phyloP scores from a whole-genome alignment of 257 asterid species.

The Solanum bulbocastanum region DNA sequence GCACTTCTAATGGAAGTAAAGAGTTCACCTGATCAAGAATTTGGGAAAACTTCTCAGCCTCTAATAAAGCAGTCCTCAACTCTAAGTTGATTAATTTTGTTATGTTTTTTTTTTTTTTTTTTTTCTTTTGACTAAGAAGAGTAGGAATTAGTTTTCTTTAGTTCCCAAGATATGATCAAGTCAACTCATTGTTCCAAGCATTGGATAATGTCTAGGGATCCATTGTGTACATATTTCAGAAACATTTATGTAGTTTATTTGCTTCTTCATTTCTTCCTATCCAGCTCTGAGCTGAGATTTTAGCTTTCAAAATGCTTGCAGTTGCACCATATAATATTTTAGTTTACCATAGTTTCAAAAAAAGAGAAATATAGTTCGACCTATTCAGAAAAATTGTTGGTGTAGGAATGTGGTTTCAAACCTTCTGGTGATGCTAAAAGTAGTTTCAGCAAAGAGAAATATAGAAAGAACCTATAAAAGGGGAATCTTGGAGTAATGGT shows the following conservation, averaged over 20 bases:
- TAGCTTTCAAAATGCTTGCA: neutral
- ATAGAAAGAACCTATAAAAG: neutral
- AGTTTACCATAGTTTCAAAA: neutral
- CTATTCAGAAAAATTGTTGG: neutral
- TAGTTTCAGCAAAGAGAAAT: neutral
- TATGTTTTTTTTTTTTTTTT: neutral
- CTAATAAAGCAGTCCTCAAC: constrained; percentile 63
- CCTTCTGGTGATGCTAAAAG: neutral
- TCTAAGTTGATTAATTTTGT: constrained; percentile 32
- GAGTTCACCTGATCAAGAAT: constrained; percentile 54
- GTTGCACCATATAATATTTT: neutral
- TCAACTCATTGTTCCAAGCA: constrained; percentile 9
- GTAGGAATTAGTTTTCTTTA: constrained; percentile 16
- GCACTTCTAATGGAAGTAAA: constrained; percentile 91
- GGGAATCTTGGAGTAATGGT: too few relatives aligned
- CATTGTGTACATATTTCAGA: constrained; percentile 54
- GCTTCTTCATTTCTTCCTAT: constrained; percentile 2
- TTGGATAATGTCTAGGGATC: constrained; percentile 17
- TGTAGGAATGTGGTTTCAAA: neutral
- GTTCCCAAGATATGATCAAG: neutral
- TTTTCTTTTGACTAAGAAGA: neutral
- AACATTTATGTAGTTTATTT: constrained; percentile 7
- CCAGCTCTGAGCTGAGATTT: neutral
- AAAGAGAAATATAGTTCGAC: neutral
- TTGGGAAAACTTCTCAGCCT: constrained; percentile 83